Evolutionary conservation across 352 stramenopile species (phyloP), one percentile per base, ranked within the genome.

Genomic region (Pelagophyceae sp.): DNA sequence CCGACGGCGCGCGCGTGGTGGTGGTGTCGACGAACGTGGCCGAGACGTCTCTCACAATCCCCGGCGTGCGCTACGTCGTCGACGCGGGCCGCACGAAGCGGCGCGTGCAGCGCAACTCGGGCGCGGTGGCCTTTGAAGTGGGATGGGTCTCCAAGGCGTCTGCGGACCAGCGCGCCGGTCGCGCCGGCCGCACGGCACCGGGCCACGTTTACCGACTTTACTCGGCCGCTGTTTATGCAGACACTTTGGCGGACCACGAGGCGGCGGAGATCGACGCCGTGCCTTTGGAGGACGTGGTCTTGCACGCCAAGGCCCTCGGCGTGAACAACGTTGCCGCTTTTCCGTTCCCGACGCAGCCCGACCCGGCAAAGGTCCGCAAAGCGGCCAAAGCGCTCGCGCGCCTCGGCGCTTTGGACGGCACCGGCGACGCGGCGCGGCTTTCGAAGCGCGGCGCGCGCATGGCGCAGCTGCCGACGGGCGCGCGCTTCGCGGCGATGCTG

Each of bases 161-260:
- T 2, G 90, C 92, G 6, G 85, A 95, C 67, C 92, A 96, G 84
- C 84, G 97, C 64, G 93, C 94, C 2, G 97, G 97, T 79, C 93
- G 97, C 77, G 96, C 96, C 19, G 97, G 97, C 29, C 72, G 87
- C 45, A 90, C 84, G 31, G 93, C 94, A 0, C 94, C 96, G 0
- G 97, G 97, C 20, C 95, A 99, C 83, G 99, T 95, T 77, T 99
- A 99, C 80, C 90, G 96, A 31, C 83, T 99, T 60, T 99, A 98
- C 82, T 97, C 92, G 19, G 96, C 92, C 23, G 94, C 91, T 23
- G 92, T 98, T 67, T 99, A 95, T 83, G 88, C 95, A 76, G 94
- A 97, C 38, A 87, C 96, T 37, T 98, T 98, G 81, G 82, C 87
- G 33, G 85, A 93, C 75, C 96, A 94, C 76, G 90, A 89, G 1